These are phyloP conservation scores for Daldinia concentrica DNA, from an alignment of 495 filamentous ascomycete species.

Conservation along the genomic window DNA sequence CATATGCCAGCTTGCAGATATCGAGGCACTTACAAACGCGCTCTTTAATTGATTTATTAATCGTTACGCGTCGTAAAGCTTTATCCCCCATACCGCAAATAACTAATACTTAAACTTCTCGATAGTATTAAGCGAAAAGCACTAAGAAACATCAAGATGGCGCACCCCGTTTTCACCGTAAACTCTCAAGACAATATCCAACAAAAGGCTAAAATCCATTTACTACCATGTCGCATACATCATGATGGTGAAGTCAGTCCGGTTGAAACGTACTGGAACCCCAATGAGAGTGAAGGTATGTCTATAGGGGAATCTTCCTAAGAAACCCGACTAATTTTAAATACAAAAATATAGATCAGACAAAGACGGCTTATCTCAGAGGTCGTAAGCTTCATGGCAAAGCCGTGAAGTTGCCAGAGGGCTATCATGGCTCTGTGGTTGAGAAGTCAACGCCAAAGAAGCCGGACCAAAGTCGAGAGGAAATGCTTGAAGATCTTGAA, in stretches of 20 bases:
- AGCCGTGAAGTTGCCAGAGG: slow-evolving; percentile 71
- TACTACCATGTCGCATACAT: slow-evolving; percentile 86
- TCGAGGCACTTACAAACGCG: slow-evolving; percentile 4
- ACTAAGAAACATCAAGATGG: slow-evolving; percentile 28
- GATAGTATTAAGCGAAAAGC: background rate
- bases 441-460: slow-evolving; percentile 47
- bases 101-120: background rate
- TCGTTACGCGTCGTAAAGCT: slow-evolving; percentile 12
- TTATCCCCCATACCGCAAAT: background rate
- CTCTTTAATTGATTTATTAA: slow-evolving; percentile 26
- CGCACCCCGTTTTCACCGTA: slow-evolving; percentile 25
- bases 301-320: background rate
- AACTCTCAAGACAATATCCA: slow-evolving; percentile 28
- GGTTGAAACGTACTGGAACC: slow-evolving; percentile 75
- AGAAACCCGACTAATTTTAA: background rate
- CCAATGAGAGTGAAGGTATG: slow-evolving; percentile 53
- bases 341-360: slow-evolving; percentile 48
- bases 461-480: slow-evolving; percentile 36
- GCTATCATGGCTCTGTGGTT: slow-evolving; percentile 72
- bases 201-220: slow-evolving; percentile 71
- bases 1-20: background rate
- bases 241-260: slow-evolving; percentile 77
- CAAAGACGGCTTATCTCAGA: slow-evolving; percentile 75
- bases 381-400: slow-evolving; percentile 82
- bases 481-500: slow-evolving; percentile 50